These are phyloP conservation scores for Olyra latifolia DNA, from an alignment of 176 grass and related monocot genomes.

Conservation along the genomic window DNA sequence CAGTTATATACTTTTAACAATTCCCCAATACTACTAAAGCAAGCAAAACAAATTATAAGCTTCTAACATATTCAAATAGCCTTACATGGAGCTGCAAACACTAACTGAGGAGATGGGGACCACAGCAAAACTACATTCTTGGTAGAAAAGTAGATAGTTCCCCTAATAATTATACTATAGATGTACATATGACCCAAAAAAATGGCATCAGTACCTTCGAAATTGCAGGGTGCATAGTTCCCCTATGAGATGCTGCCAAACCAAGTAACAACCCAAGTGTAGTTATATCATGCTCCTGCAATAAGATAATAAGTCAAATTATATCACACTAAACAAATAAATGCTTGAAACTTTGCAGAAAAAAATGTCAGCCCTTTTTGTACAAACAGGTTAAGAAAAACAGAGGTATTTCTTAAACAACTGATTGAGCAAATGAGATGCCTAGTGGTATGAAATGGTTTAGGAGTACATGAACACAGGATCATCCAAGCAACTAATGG, in stretches of 20 bases:
- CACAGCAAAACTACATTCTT: slow-evolving; percentile 2
- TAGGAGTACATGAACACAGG: neutral
- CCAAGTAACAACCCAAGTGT: slow-evolving; percentile 89
- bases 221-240: slow-evolving; percentile 88
- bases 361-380: slow-evolving; percentile 8
- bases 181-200: slow-evolving; percentile 12
- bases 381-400: neutral
- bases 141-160: slow-evolving; percentile 5
- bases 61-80: neutral
- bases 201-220: slow-evolving; percentile 59
- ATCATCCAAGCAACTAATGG: neutral
- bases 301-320: slow-evolving; percentile 12
- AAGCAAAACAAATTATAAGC: neutral
- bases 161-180: neutral
- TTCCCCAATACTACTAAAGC: neutral
- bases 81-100: neutral
- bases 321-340: slow-evolving; percentile 28
- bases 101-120: neutral
- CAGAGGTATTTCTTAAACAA: slow-evolving; percentile 3
- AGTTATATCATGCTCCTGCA: slow-evolving; percentile 94
- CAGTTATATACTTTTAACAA: neutral
- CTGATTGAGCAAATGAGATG: neutral
- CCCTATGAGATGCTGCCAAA: slow-evolving; percentile 85
- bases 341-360: slow-evolving; percentile 4
- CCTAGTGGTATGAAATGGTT: neutral